Base-by-base conservation (phyloP, 2,329 filamentous ascomycete genomes). In the Penicillium janthinellum region DNA sequence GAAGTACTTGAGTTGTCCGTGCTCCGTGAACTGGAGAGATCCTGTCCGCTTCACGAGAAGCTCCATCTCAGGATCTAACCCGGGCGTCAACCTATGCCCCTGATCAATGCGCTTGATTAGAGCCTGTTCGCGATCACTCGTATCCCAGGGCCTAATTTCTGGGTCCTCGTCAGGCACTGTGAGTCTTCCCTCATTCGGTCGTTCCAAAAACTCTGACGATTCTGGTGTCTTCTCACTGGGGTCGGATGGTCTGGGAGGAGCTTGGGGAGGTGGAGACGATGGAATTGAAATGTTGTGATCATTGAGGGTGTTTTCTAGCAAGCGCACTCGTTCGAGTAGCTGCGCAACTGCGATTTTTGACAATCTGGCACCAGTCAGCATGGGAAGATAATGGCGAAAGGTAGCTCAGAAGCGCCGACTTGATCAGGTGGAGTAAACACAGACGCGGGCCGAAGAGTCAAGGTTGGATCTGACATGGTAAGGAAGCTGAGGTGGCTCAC, bases 1-100 rank as follows among this genome's bases (percentile, higher is more conserved):
- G 58, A 73, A 75, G 50, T 70, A 77, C 12, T 71, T 67, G 8
- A 74, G 58, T 41, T 72, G 68, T 1, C 73, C 73, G 54, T 71
- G 71, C n/a, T 67, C 65, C 2, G 65, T 60, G 17, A 75, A 59
- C n/a, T 72, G 70, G n/a, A 77, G 65, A 6, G 70, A 69, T 1
- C 74, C 74, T n/a, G 75, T 62, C 5, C 71, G 52, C 41, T 44
- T 44, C 41, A 44, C 41, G 20, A 44, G 41, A 6, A 44, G 17
- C 5, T 44, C 41, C 41, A 44, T 44, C 41, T 44, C 41, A 17
- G 41, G 41, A 17, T 44, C 41, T 10, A 44, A 25, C n/a, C 41
- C 41, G 10, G 41, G 41, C 12, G 41, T n/a, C 17, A 22, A 44
- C 2, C 20, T 5, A 20, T 22, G n/a, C 7, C 41, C 41, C 20